Conservation (phyloP, 441 rosid genomes). For the Euphorbia schlechtendalii region DNA sequence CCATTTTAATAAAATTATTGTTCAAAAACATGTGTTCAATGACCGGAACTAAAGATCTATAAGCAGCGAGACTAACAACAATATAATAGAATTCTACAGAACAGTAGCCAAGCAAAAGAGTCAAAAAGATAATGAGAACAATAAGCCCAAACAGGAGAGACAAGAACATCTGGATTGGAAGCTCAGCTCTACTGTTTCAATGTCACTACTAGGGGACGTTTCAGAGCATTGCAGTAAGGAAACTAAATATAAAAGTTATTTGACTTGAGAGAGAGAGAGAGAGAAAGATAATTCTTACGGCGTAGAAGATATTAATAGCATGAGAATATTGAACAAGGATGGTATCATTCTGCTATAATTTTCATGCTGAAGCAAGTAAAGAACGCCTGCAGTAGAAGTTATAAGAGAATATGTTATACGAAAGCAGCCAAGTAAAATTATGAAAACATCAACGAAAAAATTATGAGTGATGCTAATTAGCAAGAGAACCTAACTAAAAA, state of each 20-base stretch:
- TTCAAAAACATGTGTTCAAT: not conserved
- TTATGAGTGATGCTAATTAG: too few species aligned
- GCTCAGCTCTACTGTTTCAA: too few species aligned
- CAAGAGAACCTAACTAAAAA: constrained; percentile 13
- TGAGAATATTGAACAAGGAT: constrained; percentile 66
- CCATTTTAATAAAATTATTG: not conserved
- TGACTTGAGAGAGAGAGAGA: constrained; percentile 16
- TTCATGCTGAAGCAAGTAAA: constrained; percentile 67
- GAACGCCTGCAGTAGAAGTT: constrained; percentile 48
- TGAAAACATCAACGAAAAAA: too few species aligned
- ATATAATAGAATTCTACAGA: not conserved
- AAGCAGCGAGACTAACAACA: not conserved
- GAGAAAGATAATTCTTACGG: constrained; percentile 77
- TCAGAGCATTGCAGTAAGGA: not conserved
- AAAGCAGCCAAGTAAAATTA: constrained; percentile 10
- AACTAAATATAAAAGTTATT: not conserved
- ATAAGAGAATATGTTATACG: constrained; percentile 9
- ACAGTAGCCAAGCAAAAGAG: not conserved
- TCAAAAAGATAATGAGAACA: not conserved
- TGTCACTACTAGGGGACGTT: not conserved
- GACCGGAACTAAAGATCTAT: not conserved
- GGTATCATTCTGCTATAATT: constrained; percentile 62
- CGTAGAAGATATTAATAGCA: constrained; percentile 76
- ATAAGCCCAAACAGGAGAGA: not conserved
- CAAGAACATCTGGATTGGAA: too few species aligned